These are phyloP conservation scores for Dryas octopetala DNA, from an alignment of 306 rosid genomes.

Conservation along the genomic window DNA sequence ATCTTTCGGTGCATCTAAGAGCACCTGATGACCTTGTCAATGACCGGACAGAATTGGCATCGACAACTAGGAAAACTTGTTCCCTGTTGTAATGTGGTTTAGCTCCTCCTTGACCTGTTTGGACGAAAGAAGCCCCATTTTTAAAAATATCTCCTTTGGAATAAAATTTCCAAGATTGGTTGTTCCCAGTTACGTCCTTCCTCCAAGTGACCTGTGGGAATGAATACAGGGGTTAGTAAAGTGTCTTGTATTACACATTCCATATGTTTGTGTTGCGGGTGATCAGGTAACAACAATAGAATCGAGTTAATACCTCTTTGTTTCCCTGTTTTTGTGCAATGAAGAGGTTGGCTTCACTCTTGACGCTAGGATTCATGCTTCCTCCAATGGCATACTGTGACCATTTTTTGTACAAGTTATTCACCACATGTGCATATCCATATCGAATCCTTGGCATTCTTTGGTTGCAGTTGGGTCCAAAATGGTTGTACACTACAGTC, in stretches of 20 bases:
- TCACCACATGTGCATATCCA: slow-evolving; percentile 46
- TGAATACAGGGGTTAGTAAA: no score
- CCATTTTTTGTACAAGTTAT: slow-evolving; percentile 41
- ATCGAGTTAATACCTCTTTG: background rate
- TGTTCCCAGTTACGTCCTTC: background rate
- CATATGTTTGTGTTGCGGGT: no score
- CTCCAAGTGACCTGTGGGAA: slow-evolving; percentile 21
- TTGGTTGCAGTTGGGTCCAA: slow-evolving; percentile 51
- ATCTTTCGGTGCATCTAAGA: slow-evolving; percentile 19
- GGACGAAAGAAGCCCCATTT: slow-evolving; percentile 24
- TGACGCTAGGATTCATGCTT: slow-evolving; percentile 37
- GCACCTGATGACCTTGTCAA: slow-evolving; percentile 27
- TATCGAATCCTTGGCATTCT: slow-evolving; percentile 47
- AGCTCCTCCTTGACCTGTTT: background rate
- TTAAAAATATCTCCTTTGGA: slow-evolving; percentile 24
- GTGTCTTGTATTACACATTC: no score
- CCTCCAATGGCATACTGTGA: slow-evolving; percentile 38
- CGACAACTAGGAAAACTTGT: slow-evolving; percentile 14
- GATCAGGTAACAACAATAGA: no score
- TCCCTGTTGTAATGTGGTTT: slow-evolving; percentile 11
- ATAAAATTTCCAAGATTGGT: slow-evolving; percentile 8
- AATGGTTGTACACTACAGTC: slow-evolving; percentile 42
- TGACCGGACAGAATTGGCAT: slow-evolving; percentile 14
- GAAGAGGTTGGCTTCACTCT: slow-evolving; percentile 40
- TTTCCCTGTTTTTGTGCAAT: slow-evolving; percentile 29